These are phyloP conservation scores for Urostyla sp. DNA, from an alignment of 73 alveolate species.

Conservation along the genomic window DNA sequence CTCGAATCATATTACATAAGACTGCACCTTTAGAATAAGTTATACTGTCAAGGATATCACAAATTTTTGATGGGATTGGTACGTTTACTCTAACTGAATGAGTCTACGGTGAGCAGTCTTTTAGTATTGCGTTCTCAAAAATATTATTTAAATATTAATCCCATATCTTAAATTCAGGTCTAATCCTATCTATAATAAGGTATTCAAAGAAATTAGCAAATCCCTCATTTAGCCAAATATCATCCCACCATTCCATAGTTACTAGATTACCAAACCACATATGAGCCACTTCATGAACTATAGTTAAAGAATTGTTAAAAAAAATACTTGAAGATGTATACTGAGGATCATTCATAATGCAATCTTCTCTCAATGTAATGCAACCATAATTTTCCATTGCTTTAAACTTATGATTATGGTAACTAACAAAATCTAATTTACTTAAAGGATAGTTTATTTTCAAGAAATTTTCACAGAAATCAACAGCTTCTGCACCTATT, in stretches of 20 bases:
- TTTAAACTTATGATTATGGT: slow-evolving; percentile 72
- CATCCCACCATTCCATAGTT: slow-evolving; percentile 89
- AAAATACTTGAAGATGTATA: slow-evolving; percentile 40
- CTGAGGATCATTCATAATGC: slow-evolving; percentile 45
- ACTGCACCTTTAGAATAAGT: slow-evolving; percentile 76
- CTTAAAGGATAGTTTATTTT: slow-evolving; percentile 80
- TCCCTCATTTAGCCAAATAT: slow-evolving; percentile 84
- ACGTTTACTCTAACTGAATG: slow-evolving; percentile 39
- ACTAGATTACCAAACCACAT: slow-evolving; percentile 91
- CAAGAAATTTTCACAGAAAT: slow-evolving; percentile 64
- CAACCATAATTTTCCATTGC: slow-evolving; percentile 91
- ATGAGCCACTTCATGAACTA: slow-evolving; percentile 81
- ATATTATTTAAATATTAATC: slow-evolving; percentile 60
- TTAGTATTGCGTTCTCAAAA: slow-evolving; percentile 41
- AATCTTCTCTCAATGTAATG: slow-evolving; percentile 63
- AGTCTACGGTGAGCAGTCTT: slow-evolving; percentile 16
- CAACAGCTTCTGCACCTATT: slow-evolving; percentile 44
- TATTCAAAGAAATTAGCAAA: slow-evolving; percentile 76
- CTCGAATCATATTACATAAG: slow-evolving; percentile 51
- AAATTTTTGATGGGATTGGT: slow-evolving; percentile 52
- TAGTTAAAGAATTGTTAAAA: slow-evolving; percentile 26
- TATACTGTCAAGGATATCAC: slow-evolving; percentile 66
- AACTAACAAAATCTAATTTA: slow-evolving; percentile 81
- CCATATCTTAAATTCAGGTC: slow-evolving; percentile 69
- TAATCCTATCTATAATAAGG: slow-evolving; percentile 38